Conservation (phyloP, 2,329 filamentous ascomycete genomes). For the Arthrobotrys iridis region DNA sequence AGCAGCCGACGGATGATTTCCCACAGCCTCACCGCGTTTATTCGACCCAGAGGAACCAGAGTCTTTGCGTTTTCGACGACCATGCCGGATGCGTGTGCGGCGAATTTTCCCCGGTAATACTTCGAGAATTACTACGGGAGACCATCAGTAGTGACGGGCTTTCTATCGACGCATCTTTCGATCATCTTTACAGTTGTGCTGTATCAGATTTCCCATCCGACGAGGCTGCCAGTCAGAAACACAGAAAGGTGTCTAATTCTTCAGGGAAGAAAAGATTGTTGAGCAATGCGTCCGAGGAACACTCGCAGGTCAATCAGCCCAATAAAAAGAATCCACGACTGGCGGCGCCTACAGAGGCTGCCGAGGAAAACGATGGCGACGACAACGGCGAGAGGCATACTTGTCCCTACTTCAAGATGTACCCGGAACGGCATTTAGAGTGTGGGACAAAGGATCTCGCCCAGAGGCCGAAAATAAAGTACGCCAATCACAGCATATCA, state of each 20-base stretch:
- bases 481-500: background rate
- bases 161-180: constrained; percentile 20
- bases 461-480: constrained; percentile 49
- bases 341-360: constrained; percentile 2
- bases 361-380: constrained; percentile 26
- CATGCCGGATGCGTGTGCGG: constrained; percentile 25
- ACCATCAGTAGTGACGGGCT: constrained; percentile 10
- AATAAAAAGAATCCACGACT: constrained; percentile 48
- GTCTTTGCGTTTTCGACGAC: constrained; percentile 22
- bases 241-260: background rate
- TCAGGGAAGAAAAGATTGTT: constrained; percentile 41
- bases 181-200: constrained; percentile 11
- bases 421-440: constrained; percentile 39
- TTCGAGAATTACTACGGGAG: constrained; percentile 14
- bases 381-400: constrained; percentile 35
- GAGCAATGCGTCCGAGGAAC: constrained; percentile 43
- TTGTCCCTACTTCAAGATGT: constrained; percentile 50
- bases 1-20: constrained; percentile 1
- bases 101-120: constrained; percentile 35
- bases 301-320: constrained; percentile 17
- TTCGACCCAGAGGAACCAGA: constrained; percentile 10
- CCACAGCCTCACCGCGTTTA: constrained; percentile 19
- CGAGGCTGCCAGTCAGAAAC: background rate
- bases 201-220: constrained; percentile 36
- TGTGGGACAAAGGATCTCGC: constrained; percentile 50